Evolutionary conservation across 805 yeast species (phyloP).

Genomic region (Wickerhamiella azyma): DNA sequence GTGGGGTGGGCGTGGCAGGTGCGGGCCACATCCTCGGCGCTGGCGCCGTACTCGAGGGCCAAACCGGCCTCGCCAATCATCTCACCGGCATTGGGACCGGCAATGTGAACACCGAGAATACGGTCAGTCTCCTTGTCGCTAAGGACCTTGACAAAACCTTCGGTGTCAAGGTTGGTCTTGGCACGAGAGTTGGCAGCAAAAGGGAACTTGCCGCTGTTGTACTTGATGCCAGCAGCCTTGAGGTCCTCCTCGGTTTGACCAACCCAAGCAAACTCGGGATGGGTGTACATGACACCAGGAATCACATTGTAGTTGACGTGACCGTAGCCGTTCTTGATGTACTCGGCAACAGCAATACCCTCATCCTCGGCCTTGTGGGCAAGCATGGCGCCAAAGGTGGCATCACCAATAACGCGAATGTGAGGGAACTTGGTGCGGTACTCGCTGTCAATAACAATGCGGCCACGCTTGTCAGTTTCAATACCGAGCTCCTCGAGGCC

Average conservation of each 20-base stretch:
- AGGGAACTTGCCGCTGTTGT: slow-evolving; percentile 95
- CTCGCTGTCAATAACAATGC: slow-evolving; percentile 87
- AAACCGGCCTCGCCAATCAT: slow-evolving; percentile 98
- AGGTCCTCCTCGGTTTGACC: slow-evolving; percentile 93
- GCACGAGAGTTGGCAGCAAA: slow-evolving; percentile 99
- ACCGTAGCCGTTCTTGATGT: slow-evolving; percentile 84
- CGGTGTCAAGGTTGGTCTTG: slow-evolving; percentile 92
- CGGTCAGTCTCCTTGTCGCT: slow-evolving; percentile 97
- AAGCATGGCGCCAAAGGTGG: slow-evolving; percentile 96
- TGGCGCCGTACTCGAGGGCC: slow-evolving; percentile 97
- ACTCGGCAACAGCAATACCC: slow-evolving; percentile 97
- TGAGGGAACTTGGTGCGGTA: slow-evolving; percentile 85
- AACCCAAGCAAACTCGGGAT: slow-evolving; percentile 99
- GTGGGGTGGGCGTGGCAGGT: slow-evolving; percentile 99
- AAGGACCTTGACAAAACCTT: slow-evolving; percentile 89
- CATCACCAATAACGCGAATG: slow-evolving; percentile 96
- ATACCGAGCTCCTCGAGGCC: slow-evolving; percentile 79
- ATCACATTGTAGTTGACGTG: slow-evolving; percentile 97
- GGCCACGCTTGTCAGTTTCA: slow-evolving; percentile 83
- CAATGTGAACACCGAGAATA: slow-evolving; percentile 89
- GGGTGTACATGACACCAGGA: slow-evolving; percentile 98
- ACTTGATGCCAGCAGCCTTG: slow-evolving; percentile 81
- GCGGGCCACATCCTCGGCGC: slow-evolving; percentile 94
- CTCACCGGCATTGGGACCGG: slow-evolving; percentile 98
- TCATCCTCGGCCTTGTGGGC: slow-evolving; percentile 99